phyloP scores from a whole-genome alignment of 2,329 filamentous ascomycete genomes.

The Alternaria longipes region DNA sequence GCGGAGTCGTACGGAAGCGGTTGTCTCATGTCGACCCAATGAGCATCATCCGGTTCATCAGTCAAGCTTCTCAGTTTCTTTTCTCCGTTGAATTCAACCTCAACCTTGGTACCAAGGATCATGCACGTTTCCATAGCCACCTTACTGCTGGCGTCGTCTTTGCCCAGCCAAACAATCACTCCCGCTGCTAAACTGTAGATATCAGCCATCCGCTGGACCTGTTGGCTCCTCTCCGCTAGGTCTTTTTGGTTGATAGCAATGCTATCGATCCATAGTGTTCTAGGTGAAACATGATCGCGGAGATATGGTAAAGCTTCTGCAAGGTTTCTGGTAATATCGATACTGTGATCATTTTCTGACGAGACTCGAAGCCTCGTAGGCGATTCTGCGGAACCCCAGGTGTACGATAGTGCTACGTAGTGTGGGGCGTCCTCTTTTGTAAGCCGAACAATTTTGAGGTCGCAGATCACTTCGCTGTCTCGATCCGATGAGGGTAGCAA shows the following conservation, averaged over 20 bases:
- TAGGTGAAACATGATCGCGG: not conserved
- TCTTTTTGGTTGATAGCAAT: not conserved
- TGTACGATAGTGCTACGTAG: constrained; percentile 2
- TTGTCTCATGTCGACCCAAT: not conserved
- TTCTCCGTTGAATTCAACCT: not conserved
- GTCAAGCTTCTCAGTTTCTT: not conserved
- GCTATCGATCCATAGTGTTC: not conserved
- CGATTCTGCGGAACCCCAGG: not conserved
- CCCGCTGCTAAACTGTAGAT: constrained; percentile 6
- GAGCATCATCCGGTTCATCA: not conserved
- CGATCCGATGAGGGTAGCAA: not conserved
- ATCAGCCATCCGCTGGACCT: constrained; percentile 1
- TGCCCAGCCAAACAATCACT: constrained; percentile 7
- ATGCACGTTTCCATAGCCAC: not conserved
- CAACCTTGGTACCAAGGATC: not conserved
- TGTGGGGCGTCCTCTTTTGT: not conserved
- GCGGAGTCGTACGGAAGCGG: not conserved
- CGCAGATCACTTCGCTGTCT: constrained; percentile 5
- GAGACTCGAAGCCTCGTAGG: not conserved
- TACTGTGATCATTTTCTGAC: not conserved
- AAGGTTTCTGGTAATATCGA: not conserved
- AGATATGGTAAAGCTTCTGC: not conserved
- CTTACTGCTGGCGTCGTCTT: not conserved
- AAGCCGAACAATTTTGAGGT: not conserved
- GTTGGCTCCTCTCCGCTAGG: not conserved